Evolutionary conservation across 768 basidiomycete species (phyloP).

Genomic region (Terana coerulea): DNA sequence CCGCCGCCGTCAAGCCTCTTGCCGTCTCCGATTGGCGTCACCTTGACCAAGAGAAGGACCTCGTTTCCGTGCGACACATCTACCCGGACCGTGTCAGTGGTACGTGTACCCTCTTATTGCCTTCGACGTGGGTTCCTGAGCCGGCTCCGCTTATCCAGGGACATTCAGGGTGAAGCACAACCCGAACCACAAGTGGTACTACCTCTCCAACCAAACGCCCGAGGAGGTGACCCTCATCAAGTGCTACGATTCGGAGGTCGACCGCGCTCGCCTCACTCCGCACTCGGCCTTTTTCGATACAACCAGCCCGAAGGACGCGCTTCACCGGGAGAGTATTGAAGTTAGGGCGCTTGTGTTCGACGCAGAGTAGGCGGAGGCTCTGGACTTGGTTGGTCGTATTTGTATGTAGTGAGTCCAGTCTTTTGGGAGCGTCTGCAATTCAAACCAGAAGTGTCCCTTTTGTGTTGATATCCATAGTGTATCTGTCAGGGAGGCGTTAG

Average conservation of each 20-base stretch:
- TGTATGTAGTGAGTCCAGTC: no score
- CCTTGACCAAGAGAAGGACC: slow-evolving; percentile 32
- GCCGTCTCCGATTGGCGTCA: slow-evolving; percentile 38
- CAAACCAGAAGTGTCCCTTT: no score
- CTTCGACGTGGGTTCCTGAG: slow-evolving; percentile 30
- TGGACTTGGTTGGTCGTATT: no score
- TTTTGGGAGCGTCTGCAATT: no score
- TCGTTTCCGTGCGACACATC: slow-evolving; percentile 34
- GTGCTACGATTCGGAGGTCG: slow-evolving; percentile 39
- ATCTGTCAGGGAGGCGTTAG: no score
- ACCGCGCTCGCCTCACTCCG: slow-evolving; percentile 37
- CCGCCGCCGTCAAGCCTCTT: slow-evolving; percentile 38
- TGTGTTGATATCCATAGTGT: no score
- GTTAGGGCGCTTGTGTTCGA: slow-evolving; percentile 40
- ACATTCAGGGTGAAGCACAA: slow-evolving; percentile 34
- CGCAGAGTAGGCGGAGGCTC: no score
- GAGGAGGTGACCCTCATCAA: slow-evolving; percentile 42
- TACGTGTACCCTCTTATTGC: neutral
- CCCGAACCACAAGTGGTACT: slow-evolving; percentile 36
- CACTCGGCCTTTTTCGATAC: slow-evolving; percentile 39
- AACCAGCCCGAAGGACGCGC: slow-evolving; percentile 31
- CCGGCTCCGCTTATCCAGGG: slow-evolving; percentile 14
- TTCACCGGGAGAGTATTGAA: slow-evolving; percentile 41
- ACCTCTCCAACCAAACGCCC: slow-evolving; percentile 34
- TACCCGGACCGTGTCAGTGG: slow-evolving; percentile 32